These are phyloP conservation scores for Diplocarpon rosae DNA, from an alignment of 2,329 filamentous ascomycete species.

Conservation along the genomic window DNA sequence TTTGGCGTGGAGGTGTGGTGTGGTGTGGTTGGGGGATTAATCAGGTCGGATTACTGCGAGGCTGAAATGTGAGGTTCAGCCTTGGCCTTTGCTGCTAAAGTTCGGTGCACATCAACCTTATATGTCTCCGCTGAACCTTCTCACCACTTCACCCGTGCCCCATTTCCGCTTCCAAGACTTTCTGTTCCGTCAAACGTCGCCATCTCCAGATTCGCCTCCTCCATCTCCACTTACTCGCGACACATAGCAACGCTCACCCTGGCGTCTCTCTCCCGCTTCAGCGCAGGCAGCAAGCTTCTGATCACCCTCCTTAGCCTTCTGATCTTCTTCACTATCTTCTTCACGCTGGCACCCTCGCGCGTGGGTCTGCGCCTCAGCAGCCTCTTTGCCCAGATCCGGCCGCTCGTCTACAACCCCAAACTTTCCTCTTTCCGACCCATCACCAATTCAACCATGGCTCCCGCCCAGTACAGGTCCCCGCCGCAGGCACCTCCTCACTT, in stretches of 20 bases:
- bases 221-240: background rate
- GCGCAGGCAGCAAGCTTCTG: conserved; percentile 10
- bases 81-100: background rate
- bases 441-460: conserved; percentile 51
- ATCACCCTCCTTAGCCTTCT: conserved; percentile 39
- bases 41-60: background rate
- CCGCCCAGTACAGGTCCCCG: conserved; percentile 57
- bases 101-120: background rate
- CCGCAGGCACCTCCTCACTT: conserved; percentile 72
- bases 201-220: background rate
- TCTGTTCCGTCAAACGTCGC: too few relatives aligned
- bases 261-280: conserved; percentile 26
- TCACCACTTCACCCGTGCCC: too few relatives aligned
- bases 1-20: background rate
- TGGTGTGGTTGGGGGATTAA: background rate
- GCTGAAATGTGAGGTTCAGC: conserved; percentile 1
- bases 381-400: conserved; percentile 44
- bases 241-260: conserved; percentile 31
- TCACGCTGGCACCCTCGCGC: conserved; percentile 55
- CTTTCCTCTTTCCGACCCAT: conserved; percentile 12
- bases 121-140: background rate
- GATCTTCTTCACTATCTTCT: conserved; percentile 42
- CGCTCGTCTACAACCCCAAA: conserved; percentile 8
- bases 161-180: too few relatives aligned
- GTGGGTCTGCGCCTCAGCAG: conserved; percentile 40